phyloP scores from a whole-genome alignment of 2,329 filamentous ascomycete species.

The Monilinia aucupariae region DNA sequence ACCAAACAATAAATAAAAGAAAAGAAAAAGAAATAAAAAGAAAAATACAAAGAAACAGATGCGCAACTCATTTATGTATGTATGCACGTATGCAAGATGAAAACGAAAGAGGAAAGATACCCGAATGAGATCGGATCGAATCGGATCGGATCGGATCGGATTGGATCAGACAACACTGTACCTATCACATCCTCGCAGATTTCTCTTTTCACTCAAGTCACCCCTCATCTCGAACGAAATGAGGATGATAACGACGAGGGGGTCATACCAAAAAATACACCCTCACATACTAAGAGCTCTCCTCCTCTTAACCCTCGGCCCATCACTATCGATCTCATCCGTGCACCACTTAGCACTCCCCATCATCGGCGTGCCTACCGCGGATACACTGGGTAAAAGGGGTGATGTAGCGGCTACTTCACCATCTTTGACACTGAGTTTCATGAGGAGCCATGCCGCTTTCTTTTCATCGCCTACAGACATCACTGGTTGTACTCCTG shows the following conservation, averaged over 20 bases:
- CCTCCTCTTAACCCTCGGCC: conserved; percentile 39
- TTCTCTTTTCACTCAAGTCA: not conserved
- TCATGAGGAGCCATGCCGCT: conserved; percentile 45
- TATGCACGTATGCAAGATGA: not conserved
- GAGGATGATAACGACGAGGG: not conserved
- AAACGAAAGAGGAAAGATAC: not conserved
- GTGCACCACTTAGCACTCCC: not conserved
- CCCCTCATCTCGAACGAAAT: not conserved
- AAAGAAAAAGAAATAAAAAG: not conserved
- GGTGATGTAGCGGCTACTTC: conserved; percentile 16
- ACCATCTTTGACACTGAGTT: conserved; percentile 41
- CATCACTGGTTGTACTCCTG: not conserved
- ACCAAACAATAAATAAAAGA: not conserved
- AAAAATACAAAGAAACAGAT: not conserved
- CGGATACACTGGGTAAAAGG: not conserved
- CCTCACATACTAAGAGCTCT: conserved; percentile 38
- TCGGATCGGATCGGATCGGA: not conserved
- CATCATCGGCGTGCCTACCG: not conserved
- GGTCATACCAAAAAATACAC: not conserved
- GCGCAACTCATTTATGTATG: conserved; percentile 5
- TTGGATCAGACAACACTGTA: not conserved
- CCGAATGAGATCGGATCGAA: not conserved
- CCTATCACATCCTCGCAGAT: not conserved
- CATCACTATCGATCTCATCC: conserved; percentile 20
- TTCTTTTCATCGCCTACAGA: conserved; percentile 39